These are phyloP conservation scores for Dactylellina cionopaga DNA, from an alignment of 2,329 filamentous ascomycete genomes.

Conservation along the genomic window DNA sequence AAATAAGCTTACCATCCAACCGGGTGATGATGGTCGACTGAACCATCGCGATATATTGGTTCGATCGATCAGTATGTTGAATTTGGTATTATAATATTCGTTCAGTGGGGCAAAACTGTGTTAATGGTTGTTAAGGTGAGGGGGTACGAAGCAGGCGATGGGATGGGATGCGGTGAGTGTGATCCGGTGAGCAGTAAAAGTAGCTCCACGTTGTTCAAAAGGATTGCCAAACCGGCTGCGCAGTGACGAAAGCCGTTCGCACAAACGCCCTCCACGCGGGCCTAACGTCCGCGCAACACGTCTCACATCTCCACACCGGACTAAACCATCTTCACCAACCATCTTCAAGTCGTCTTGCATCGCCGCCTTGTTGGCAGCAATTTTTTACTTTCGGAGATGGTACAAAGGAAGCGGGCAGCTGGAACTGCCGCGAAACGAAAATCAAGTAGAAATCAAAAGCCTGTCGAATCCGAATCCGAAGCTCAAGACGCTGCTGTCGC, in stretches of 20 bases:
- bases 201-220: constrained; percentile 52
- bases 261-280: constrained; percentile 16
- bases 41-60: constrained; percentile 70
- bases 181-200: constrained; percentile 9
- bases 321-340: constrained; percentile 3
- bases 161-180: constrained; percentile 21
- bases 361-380: neutral
- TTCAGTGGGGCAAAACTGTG: no score
- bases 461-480: constrained; percentile 2
- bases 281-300: constrained; percentile 30
- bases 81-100: no score
- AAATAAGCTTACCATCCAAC: constrained; percentile 75
- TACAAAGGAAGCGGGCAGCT: constrained; percentile 29
- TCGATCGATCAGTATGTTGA: neutral
- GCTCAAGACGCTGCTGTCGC: neutral
- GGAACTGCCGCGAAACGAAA: constrained; percentile 26
- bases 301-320: neutral
- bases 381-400: constrained; percentile 13
- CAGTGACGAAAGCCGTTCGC: constrained; percentile 43
- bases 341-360: neutral
- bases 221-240: constrained; percentile 20
- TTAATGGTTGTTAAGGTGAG: no score
- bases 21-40: constrained; percentile 92
- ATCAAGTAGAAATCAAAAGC: constrained; percentile 16
- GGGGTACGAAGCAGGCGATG: constrained; percentile 7